These are phyloP conservation scores for Euclidium syriacum DNA, from an alignment of 345 rosid genomes.

Conservation along the genomic window DNA sequence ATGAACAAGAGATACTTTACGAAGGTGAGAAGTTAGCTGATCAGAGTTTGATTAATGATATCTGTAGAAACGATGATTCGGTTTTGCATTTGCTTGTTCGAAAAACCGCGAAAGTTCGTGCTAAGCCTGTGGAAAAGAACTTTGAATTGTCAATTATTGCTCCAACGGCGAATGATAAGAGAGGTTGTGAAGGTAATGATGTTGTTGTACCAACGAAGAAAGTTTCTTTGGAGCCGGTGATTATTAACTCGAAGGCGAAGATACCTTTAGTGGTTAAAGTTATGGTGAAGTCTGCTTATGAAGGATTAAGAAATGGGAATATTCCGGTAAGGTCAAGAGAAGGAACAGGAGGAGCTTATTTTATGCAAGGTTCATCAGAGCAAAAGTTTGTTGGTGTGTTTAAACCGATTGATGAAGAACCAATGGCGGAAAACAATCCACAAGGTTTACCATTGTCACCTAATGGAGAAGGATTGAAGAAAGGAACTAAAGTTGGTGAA, in stretches of 20 bases:
- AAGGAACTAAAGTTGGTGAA: constrained; percentile 82
- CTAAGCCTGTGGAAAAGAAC: constrained; percentile 60
- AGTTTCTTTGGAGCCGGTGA: constrained; percentile 53
- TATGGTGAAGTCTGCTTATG: constrained; percentile 47
- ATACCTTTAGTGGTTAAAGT: constrained; percentile 41
- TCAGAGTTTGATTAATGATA: constrained; percentile 57
- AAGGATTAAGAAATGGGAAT: constrained; percentile 57
- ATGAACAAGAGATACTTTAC: constrained; percentile 59
- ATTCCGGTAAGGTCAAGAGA: constrained; percentile 59
- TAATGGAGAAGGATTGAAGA: constrained; percentile 79
- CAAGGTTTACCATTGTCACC: constrained; percentile 58
- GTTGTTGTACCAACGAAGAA: constrained; percentile 14
- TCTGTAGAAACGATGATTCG: constrained; percentile 43
- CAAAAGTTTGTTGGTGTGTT: constrained; percentile 62
- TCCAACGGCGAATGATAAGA: constrained; percentile 25
- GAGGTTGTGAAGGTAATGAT: constrained; percentile 12
- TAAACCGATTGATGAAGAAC: constrained; percentile 89
- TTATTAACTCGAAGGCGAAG: constrained; percentile 33
- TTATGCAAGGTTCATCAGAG: constrained; percentile 70
- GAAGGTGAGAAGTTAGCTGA: constrained; percentile 64
- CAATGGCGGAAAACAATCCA: constrained; percentile 79
- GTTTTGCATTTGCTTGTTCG: constrained; percentile 57
- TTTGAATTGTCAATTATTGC: constrained; percentile 59
- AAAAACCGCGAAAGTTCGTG: constrained; percentile 55
- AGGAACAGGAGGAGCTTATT: constrained; percentile 88